These are phyloP conservation scores for Flaveria linearis DNA, from an alignment of 129 eudicot genomes.

Conservation along the genomic window DNA sequence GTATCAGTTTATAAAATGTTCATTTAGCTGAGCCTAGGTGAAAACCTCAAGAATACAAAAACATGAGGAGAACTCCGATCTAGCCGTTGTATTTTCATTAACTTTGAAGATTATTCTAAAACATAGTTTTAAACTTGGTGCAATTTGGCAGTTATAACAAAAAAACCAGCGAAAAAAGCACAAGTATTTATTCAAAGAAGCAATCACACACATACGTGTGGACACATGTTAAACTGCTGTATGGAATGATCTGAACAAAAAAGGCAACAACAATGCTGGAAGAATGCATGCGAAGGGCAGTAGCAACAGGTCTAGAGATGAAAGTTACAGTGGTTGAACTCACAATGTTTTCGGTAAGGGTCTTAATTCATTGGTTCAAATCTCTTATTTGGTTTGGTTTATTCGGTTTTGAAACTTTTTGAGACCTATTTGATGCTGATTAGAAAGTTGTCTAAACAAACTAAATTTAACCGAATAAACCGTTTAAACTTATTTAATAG, in stretches of 20 bases:
- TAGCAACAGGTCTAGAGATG: too few relatives aligned
- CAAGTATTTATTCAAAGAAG: neutral
- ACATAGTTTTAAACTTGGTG: neutral
- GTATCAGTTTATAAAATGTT: neutral
- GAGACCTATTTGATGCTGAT: too few relatives aligned
- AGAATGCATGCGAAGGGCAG: too few relatives aligned
- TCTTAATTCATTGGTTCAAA: too few relatives aligned
- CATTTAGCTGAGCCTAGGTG: neutral
- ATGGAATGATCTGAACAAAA: neutral
- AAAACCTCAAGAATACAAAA: slow-evolving; percentile 6
- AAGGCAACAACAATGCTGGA: too few relatives aligned
- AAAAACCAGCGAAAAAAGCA: neutral
- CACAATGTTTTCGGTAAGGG: too few relatives aligned
- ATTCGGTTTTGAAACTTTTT: too few relatives aligned
- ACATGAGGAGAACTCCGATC: neutral
- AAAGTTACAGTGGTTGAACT: too few relatives aligned
- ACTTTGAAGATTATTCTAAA: neutral
- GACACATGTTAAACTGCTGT: neutral
- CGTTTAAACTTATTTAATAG: too few relatives aligned
- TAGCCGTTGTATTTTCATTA: slow-evolving; percentile 1
- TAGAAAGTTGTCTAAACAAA: too few relatives aligned
- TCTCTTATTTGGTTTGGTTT: too few relatives aligned
- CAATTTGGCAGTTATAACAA: slow-evolving; percentile 9
- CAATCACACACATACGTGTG: neutral
- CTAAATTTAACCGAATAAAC: too few relatives aligned